Evolutionary conservation across 2,329 filamentous ascomycete species (phyloP).

Genomic region (Hypomyces rosellus): DNA sequence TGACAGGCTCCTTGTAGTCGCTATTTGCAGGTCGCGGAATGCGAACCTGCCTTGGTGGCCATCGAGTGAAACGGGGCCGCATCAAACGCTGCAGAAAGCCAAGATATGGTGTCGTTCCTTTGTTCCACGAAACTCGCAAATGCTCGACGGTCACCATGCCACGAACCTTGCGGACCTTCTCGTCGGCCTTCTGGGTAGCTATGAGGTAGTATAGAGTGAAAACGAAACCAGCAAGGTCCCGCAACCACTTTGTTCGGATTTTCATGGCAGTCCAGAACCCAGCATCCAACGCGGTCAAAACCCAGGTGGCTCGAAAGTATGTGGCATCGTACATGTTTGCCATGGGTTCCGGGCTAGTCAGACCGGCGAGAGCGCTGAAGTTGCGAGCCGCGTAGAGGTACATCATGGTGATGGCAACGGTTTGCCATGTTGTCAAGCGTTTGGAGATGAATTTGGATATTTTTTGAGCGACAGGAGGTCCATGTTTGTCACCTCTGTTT

Average conservation of each 20-base stretch:
- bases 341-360: constrained; percentile 89
- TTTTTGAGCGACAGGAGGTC: constrained; percentile 67
- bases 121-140: constrained; percentile 90
- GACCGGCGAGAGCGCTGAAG: constrained; percentile 83
- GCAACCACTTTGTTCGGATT: constrained; percentile 69
- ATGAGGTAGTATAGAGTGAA: constrained; percentile 90
- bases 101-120: constrained; percentile 82
- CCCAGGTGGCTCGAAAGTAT: constrained; percentile 96
- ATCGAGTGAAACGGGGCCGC: constrained; percentile 72
- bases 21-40: constrained; percentile 77
- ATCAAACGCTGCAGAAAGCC: constrained; percentile 64
- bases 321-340: constrained; percentile 87
- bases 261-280: constrained; percentile 99
- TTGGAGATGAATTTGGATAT: constrained; percentile 66
- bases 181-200: constrained; percentile 88
- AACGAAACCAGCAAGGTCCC: constrained; percentile 74
- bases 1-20: constrained; percentile 75
- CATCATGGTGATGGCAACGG: constrained; percentile 76
- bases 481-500: constrained; percentile 73
- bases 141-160: constrained; percentile 86
- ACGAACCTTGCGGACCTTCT: constrained; percentile 89
- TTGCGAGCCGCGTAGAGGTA: constrained; percentile 90
- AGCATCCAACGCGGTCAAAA: constrained; percentile 88
- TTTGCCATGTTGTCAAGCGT: constrained; percentile 82
- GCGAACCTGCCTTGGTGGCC: constrained; percentile 73